Conservation (phyloP, 768 basidiomycete genomes). For the Agrocybe praecox region DNA sequence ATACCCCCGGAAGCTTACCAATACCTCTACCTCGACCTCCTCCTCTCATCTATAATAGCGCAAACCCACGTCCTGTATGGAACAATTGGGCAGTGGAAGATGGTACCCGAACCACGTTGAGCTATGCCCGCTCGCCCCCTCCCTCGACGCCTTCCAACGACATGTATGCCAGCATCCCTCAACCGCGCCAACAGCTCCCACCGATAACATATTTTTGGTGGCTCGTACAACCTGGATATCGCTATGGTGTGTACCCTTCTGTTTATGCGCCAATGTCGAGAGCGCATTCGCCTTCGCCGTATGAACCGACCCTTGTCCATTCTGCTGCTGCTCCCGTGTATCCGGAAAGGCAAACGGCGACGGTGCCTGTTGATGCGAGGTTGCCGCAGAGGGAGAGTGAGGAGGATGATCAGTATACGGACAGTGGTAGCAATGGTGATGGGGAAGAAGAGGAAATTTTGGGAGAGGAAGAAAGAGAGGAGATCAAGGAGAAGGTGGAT, state of each 20-base stretch:
- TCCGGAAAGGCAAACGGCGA: too few relatives aligned
- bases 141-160: background rate
- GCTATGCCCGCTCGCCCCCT: constrained; percentile 11
- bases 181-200: background rate
- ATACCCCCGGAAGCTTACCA: constrained; percentile 8
- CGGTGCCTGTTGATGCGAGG: background rate
- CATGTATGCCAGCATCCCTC: background rate
- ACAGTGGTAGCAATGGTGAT: background rate
- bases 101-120: background rate
- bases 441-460: too few relatives aligned
- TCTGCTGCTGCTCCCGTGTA: background rate
- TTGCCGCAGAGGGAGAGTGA: background rate
- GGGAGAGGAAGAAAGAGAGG: background rate
- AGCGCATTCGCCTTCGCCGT: background rate
- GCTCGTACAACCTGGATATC: background rate
- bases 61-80: constrained; percentile 12
- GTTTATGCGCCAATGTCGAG: background rate
- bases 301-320: too few relatives aligned
- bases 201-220: too few relatives aligned
- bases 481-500: constrained; percentile 21
- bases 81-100: constrained; percentile 13
- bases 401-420: background rate
- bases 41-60: background rate
- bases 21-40: constrained; percentile 12
- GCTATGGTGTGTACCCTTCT: background rate